phyloP scores from a whole-genome alignment of 345 rosid species.

The Linum tenue region DNA sequence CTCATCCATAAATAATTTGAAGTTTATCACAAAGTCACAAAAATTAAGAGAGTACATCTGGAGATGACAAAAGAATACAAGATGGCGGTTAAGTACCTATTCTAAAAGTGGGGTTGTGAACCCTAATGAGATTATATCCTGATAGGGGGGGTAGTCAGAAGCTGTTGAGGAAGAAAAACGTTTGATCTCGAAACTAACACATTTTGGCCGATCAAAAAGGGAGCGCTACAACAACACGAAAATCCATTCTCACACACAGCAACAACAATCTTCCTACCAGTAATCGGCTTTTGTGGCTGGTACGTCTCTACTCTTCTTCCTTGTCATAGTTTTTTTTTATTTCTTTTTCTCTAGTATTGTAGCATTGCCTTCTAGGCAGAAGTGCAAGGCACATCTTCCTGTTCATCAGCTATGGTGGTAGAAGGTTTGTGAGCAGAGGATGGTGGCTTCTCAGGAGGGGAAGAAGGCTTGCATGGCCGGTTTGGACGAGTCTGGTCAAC shows the following conservation, averaged over 20 bases:
- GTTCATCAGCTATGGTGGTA: background rate
- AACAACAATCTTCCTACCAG: background rate
- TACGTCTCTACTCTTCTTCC: background rate
- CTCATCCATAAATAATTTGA: too few species aligned
- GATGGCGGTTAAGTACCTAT: background rate
- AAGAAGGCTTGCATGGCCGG: constrained; percentile 49
- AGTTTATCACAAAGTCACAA: too few species aligned
- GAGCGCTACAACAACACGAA: background rate
- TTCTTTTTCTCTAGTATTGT: background rate
- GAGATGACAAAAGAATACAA: background rate
- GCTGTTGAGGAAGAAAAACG: background rate
- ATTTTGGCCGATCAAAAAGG: background rate
- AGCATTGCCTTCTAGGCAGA: constrained; percentile 42
- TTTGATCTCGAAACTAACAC: background rate
- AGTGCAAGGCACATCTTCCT: constrained; percentile 58
- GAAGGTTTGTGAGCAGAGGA: constrained; percentile 23
- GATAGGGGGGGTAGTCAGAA: background rate
- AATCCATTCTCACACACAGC: background rate
- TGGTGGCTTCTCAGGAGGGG: constrained; percentile 26
- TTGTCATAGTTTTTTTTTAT: too few species aligned
- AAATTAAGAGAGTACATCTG: background rate
- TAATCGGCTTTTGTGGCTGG: background rate
- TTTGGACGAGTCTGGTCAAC: constrained; percentile 52
- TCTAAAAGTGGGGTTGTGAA: background rate
- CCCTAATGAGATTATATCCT: background rate